Conservation (phyloP, 352 stramenopile genomes). For the Globisporangium rhizosaccharum region DNA sequence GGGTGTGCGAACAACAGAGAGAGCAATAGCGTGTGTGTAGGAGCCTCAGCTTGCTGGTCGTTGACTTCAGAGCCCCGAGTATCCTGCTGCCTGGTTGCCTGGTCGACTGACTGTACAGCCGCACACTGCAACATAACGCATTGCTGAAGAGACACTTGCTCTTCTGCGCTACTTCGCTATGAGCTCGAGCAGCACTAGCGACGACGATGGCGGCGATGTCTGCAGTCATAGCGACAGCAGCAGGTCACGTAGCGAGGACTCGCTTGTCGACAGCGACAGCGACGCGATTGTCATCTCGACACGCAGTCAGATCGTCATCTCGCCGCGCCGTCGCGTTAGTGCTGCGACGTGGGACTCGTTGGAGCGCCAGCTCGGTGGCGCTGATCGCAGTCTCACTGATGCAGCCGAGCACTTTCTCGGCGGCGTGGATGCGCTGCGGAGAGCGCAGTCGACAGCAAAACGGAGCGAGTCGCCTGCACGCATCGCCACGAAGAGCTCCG, state of each 20-base stretch:
- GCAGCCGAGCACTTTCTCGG: neutral
- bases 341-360: slow-evolving; percentile 14
- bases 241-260: neutral
- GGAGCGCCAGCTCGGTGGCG: neutral
- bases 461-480: neutral
- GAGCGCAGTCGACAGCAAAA: neutral
- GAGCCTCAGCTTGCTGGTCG: neutral
- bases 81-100: too few species aligned
- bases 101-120: too few species aligned
- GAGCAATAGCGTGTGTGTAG: too few species aligned
- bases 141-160: neutral
- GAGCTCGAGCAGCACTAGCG: slow-evolving; percentile 1
- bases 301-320: slow-evolving; percentile 59
- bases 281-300: slow-evolving; percentile 57
- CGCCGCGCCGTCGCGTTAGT: slow-evolving; percentile 22
- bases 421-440: neutral
- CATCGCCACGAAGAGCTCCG: neutral
- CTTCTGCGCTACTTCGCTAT: neutral
- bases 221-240: neutral
- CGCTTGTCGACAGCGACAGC: slow-evolving; percentile 19
- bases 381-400: neutral
- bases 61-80: too few species aligned
- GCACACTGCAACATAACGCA: too few species aligned
- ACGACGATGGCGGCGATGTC: neutral
- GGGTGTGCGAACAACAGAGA: too few species aligned